These are phyloP conservation scores for Naumovozyma dairenensis DNA, from an alignment of 805 yeast genomes.

Conservation along the genomic window DNA sequence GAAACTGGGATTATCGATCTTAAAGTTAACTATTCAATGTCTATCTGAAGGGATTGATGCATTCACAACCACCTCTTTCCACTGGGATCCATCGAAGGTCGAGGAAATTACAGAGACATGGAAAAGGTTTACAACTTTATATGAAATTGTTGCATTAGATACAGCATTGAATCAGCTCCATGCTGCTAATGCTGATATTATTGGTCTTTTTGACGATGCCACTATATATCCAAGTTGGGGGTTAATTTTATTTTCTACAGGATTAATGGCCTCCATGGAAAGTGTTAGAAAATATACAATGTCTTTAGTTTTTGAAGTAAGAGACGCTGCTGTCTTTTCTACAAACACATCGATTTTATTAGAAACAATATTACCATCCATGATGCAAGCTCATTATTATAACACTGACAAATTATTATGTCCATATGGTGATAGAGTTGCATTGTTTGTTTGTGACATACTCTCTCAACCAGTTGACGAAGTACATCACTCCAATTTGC, in stretches of 20 bases:
- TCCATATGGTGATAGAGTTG: conserved; percentile 45
- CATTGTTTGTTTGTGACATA: conserved; percentile 32
- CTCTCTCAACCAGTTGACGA: conserved; percentile 1
- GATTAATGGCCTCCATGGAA: conserved; percentile 67
- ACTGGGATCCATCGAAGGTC: conserved; percentile 24
- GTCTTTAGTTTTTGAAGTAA: conserved; percentile 43
- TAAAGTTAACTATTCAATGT: conserved; percentile 49
- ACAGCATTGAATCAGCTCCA: conserved; percentile 79
- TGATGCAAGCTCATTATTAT: conserved; percentile 57
- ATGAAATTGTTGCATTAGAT: conserved; percentile 75
- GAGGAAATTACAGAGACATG: conserved; percentile 38
- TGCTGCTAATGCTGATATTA: conserved; percentile 61
- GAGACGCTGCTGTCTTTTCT: conserved; percentile 39
- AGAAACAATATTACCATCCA: conserved; percentile 42
- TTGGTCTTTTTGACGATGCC: conserved; percentile 38
- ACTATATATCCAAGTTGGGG: conserved; percentile 68
- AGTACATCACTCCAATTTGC: not conserved
- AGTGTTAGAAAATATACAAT: conserved; percentile 59
- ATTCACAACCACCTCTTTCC: conserved; percentile 9
- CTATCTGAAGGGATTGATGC: conserved; percentile 17
- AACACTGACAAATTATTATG: conserved; percentile 38
- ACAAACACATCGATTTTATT: conserved; percentile 31
- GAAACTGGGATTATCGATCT: conserved; percentile 56
- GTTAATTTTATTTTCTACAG: conserved; percentile 61
- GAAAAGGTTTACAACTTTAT: conserved; percentile 64